Evolutionary conservation across 2,329 filamentous ascomycete species (phyloP).

Genomic region (Thielaviopsis populi): DNA sequence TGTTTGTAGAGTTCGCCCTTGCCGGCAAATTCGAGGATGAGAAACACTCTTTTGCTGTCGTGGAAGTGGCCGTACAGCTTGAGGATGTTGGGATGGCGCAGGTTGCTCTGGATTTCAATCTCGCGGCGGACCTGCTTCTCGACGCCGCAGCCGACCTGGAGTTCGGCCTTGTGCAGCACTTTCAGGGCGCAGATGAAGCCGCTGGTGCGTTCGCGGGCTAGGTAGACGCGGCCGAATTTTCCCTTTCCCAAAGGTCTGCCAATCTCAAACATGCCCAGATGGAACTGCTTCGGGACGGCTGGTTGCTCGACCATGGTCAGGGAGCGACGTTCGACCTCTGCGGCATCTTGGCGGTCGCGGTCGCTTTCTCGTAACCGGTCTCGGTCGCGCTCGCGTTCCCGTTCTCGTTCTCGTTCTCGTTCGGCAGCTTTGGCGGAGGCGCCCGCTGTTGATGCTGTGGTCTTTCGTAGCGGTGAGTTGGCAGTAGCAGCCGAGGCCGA

Average conservation of each 20-base stretch:
- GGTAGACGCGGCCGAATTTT: slow-evolving; percentile 76
- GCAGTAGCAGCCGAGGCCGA: background rate
- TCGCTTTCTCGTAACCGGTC: slow-evolving; percentile 13
- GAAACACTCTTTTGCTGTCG: slow-evolving; percentile 72
- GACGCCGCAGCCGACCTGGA: slow-evolving; percentile 54
- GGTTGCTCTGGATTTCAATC: slow-evolving; percentile 79
- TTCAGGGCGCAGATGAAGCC: slow-evolving; percentile 79
- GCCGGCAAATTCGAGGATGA: slow-evolving; percentile 75
- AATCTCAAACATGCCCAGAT: slow-evolving; percentile 90
- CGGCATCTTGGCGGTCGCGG: slow-evolving; percentile 41
- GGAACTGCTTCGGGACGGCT: slow-evolving; percentile 48
- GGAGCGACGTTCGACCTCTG: slow-evolving; percentile 35
- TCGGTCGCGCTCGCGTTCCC: slow-evolving; percentile 12
- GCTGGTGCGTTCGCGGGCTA: slow-evolving; percentile 62
- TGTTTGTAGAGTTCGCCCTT: slow-evolving; percentile 84
- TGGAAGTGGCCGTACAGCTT: slow-evolving; percentile 79
- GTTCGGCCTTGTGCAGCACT: slow-evolving; percentile 70
- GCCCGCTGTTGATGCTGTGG: slow-evolving; percentile 14
- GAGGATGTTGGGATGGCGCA: slow-evolving; percentile 73
- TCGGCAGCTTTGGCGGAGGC: slow-evolving; percentile 7
- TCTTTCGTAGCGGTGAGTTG: slow-evolving; percentile 7
- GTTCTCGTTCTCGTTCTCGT: slow-evolving; percentile 9
- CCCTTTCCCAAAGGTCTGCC: slow-evolving; percentile 74
- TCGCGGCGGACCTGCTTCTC: slow-evolving; percentile 80
- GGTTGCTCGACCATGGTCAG: slow-evolving; percentile 42